Conservation (phyloP, 139 green algal species). For the Coelastrella sp. region DNA sequence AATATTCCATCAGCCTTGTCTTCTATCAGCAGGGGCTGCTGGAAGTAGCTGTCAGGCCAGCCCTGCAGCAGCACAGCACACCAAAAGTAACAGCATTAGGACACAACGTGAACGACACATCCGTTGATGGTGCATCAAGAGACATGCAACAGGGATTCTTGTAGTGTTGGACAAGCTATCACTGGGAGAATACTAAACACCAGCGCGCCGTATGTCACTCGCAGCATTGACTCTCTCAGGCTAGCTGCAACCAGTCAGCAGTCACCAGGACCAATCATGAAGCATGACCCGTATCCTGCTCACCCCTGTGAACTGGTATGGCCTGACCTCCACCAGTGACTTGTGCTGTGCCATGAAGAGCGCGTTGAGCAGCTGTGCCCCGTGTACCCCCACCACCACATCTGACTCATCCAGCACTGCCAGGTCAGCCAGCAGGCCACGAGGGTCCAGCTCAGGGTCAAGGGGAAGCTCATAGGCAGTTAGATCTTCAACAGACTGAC, state of each 20-base stretch:
- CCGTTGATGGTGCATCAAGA: neutral
- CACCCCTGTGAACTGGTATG: conserved; percentile 9
- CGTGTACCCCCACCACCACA: conserved; percentile 35
- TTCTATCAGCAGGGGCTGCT: neutral
- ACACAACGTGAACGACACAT: neutral
- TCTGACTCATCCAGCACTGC: neutral
- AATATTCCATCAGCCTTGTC: conserved; percentile 1
- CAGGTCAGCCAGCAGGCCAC: neutral
- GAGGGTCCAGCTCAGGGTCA: conserved; percentile 15
- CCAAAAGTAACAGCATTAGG: neutral
- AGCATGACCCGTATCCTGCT: neutral
- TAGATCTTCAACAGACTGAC: neutral
- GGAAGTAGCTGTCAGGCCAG: conserved; percentile 25
- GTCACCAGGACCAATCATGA: neutral
- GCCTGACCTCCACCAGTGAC: conserved; percentile 15
- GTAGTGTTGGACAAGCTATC: neutral
- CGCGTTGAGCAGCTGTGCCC: conserved; percentile 18
- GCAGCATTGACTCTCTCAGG: neutral
- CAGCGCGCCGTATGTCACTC: neutral
- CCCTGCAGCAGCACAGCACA: neutral
- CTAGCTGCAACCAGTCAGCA: neutral
- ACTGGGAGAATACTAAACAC: neutral
- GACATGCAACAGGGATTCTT: neutral
- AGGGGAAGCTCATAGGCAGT: neutral
- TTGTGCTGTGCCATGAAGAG: conserved; percentile 26